Percentiles rank a stretch among this genome's conserved stretches.
Evolutionary conservation across 2,329 filamentous ascomycete species (phyloP).

Genomic region (Cadophora sp.): DNA sequence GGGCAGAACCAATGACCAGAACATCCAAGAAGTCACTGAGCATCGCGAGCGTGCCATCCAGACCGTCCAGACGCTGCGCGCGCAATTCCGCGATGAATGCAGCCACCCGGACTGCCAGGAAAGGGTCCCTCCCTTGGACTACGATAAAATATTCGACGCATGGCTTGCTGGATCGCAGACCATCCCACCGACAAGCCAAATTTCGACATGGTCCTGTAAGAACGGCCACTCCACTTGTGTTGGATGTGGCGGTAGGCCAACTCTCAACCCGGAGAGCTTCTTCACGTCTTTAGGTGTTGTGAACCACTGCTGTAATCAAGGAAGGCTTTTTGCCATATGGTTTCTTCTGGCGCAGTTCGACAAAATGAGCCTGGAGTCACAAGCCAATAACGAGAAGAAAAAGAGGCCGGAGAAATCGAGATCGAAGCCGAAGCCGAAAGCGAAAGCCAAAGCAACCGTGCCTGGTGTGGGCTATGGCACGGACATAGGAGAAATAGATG

Average conservation of each 20-base stretch:
- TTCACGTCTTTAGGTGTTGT: conserved; percentile 34
- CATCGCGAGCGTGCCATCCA: conserved; percentile 4
- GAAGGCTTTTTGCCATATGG: conserved; percentile 31
- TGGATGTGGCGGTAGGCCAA: conserved; percentile 30
- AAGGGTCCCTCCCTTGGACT: conserved; percentile 4
- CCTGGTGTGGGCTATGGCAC: conserved; percentile 29
- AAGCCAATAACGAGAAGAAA: conserved; percentile 1
- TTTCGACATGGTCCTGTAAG: conserved; percentile 26
- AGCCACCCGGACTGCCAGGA: conserved; percentile 7
- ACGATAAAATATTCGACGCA: conserved; percentile 21
- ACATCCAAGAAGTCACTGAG: not conserved
- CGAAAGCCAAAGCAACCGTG: conserved; percentile 9
- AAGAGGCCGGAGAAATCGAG: not conserved
- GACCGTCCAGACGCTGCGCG: conserved; percentile 13
- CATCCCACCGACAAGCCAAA: conserved; percentile 29
- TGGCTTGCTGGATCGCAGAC: conserved; percentile 29
- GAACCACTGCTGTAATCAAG: conserved; percentile 32
- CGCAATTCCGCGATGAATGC: conserved; percentile 20
- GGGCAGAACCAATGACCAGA: conserved; percentile 3
- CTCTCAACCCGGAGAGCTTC: conserved; percentile 19
- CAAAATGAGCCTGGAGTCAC: not conserved
- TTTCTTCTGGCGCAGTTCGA: conserved; percentile 33
- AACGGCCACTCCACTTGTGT: conserved; percentile 27
- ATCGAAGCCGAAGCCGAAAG: conserved; percentile 13
- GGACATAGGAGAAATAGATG: not conserved